Evolutionary conservation across 2,329 filamentous ascomycete species (phyloP).

Genomic region (Diaporthe longicolla): DNA sequence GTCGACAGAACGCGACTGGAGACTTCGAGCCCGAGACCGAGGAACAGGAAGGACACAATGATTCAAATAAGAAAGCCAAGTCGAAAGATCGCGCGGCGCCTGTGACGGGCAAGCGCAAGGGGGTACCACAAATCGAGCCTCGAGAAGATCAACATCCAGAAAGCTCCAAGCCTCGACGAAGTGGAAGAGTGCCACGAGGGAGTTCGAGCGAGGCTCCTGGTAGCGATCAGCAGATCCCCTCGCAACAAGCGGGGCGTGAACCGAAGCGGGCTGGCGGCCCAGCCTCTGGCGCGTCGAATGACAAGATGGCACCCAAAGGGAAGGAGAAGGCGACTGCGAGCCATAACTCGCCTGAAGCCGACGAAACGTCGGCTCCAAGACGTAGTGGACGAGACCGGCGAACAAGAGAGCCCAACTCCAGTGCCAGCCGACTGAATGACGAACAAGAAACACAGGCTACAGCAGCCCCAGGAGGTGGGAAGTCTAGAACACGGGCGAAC

Average conservation of each 20-base stretch:
- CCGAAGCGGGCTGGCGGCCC: not conserved
- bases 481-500: not conserved
- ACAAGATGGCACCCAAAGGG: not conserved
- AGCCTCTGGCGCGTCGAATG: not conserved
- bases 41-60: not conserved
- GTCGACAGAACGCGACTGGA: conserved; percentile 38
- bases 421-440: not conserved
- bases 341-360: not conserved
- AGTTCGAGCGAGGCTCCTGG: conserved; percentile 11
- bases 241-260: not conserved
- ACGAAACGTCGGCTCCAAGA: conserved; percentile 21
- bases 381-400: conserved; percentile 32
- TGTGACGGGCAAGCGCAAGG: conserved; percentile 36
- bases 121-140: conserved; percentile 30
- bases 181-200: conserved; percentile 16
- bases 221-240: not conserved
- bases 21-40: conserved; percentile 40
- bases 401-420: conserved; percentile 3
- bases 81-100: not conserved
- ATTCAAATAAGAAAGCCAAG: not conserved
- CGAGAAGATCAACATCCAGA: conserved; percentile 47
- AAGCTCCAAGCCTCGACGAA: conserved; percentile 32
- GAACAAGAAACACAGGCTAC: conserved; percentile 19
- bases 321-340: conserved; percentile 15
- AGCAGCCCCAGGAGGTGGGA: not conserved